These are phyloP conservation scores for Astrocystis sublimbata DNA, from an alignment of 495 filamentous ascomycete genomes.

Conservation along the genomic window DNA sequence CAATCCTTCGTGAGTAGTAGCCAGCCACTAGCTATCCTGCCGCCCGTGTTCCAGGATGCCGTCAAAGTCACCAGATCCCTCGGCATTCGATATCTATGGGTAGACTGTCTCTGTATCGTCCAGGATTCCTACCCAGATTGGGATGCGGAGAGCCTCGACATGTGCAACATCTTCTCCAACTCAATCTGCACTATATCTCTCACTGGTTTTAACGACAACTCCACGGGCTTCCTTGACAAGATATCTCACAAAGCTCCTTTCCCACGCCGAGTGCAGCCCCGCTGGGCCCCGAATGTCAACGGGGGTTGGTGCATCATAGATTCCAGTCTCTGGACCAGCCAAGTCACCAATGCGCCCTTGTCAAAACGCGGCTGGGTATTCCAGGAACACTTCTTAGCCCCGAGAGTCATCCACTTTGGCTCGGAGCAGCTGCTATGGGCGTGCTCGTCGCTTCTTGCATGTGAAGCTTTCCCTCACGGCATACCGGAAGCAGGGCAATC, in stretches of 20 bases:
- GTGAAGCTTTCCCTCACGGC: background rate
- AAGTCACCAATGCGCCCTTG: conserved; percentile 19
- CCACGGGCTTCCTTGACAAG: background rate
- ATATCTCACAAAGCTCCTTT: background rate
- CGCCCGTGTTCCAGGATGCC: conserved; percentile 20
- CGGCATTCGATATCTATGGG: conserved; percentile 23
- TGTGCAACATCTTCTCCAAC: conserved; percentile 20
- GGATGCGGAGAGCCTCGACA: conserved; percentile 20
- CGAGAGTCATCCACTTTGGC: conserved; percentile 26
- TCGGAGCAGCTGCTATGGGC: conserved; percentile 29
- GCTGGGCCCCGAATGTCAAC: background rate
- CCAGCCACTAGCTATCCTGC: background rate
- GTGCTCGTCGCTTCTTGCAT: conserved; percentile 7
- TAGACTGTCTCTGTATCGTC: conserved; percentile 26
- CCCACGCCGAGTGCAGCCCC: background rate
- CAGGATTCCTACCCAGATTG: conserved; percentile 23
- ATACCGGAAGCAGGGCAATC: background rate
- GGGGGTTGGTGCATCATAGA: conserved; percentile 1
- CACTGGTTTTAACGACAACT: background rate
- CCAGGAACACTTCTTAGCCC: conserved; percentile 26
- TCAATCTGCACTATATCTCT: background rate
- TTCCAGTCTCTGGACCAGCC: background rate
- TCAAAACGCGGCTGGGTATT: conserved; percentile 24
- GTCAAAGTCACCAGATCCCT: conserved; percentile 21
- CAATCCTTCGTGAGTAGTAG: background rate